phyloP scores from a whole-genome alignment of 2,329 filamentous ascomycete genomes.

The Aspergillus terreus region DNA sequence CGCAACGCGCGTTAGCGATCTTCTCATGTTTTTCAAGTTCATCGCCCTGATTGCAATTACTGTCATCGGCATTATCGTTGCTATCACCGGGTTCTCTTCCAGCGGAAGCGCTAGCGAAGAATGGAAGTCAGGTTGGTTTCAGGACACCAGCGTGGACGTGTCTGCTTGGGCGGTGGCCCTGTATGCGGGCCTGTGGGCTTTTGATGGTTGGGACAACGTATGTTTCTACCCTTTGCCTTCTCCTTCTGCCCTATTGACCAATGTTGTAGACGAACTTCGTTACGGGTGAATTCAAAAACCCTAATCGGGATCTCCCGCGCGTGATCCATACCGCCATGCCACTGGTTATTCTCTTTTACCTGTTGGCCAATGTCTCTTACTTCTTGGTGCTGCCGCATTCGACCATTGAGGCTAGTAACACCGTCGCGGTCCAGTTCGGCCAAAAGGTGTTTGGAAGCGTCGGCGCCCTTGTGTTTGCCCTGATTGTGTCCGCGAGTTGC shows the following conservation, averaged over 20 bases:
- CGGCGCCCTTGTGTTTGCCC: constrained; percentile 77
- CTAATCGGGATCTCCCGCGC: constrained; percentile 80
- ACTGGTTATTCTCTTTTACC: constrained; percentile 82
- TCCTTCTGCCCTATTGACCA: not conserved
- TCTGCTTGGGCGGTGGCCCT: constrained; percentile 90
- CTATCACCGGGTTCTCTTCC: constrained; percentile 75
- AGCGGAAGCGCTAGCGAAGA: constrained; percentile 71
- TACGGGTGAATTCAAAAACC: constrained; percentile 92
- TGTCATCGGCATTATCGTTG: constrained; percentile 83
- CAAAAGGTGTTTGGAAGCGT: constrained; percentile 80
- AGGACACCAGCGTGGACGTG: constrained; percentile 72
- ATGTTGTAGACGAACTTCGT: constrained; percentile 82
- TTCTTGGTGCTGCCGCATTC: constrained; percentile 84
- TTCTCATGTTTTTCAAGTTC: constrained; percentile 98
- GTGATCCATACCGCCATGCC: constrained; percentile 97
- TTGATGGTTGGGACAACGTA: constrained; percentile 98
- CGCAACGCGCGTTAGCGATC: constrained; percentile 80
- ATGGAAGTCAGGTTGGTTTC: constrained; percentile 92
- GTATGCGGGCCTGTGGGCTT: constrained; percentile 95
- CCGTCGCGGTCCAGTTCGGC: constrained; percentile 93
- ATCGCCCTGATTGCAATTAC: constrained; percentile 83
- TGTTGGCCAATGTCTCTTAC: constrained; percentile 89
- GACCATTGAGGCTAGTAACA: constrained; percentile 82
- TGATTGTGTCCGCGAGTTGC: constrained; percentile 87
- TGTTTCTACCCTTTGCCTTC: constrained; percentile 36